Conservation (phyloP, 2,329 filamentous ascomycete genomes). For the Fusarium setosum region DNA sequence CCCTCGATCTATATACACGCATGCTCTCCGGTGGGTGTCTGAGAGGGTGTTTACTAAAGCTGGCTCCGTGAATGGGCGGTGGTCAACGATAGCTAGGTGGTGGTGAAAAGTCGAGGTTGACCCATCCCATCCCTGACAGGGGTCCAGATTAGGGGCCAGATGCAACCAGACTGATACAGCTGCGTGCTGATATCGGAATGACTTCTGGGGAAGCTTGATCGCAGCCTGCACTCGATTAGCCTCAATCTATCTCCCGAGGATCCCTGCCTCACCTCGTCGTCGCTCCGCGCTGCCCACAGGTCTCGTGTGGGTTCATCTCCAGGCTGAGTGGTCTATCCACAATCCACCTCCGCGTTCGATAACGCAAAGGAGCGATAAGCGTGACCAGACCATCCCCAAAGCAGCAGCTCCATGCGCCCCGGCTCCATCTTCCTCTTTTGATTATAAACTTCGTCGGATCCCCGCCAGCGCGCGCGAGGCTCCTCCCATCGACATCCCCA, state of each 20-base stretch:
- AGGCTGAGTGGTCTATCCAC: not conserved
- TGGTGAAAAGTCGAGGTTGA: not conserved
- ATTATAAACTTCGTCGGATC: constrained; percentile 31
- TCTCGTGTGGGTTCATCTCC: not conserved
- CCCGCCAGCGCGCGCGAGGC: not conserved
- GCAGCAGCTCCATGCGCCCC: constrained; percentile 32
- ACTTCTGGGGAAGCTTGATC: not conserved
- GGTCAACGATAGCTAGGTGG: not conserved
- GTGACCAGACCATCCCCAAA: constrained; percentile 14
- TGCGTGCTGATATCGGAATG: not conserved
- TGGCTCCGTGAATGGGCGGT: not conserved
- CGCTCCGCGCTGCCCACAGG: not conserved
- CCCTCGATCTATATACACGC: not conserved
- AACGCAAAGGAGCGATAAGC: too few species aligned
- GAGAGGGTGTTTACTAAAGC: not conserved
- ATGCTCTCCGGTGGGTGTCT: not conserved
- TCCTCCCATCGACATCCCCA: not conserved
- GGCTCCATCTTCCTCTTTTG: constrained; percentile 41
- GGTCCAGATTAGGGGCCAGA: not conserved
- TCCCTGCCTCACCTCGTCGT: not conserved
- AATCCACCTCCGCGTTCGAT: too few species aligned
- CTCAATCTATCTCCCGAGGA: not conserved
- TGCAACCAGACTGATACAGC: not conserved
- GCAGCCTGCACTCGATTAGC: constrained; percentile 2
- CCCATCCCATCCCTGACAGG: not conserved